phyloP scores from a whole-genome alignment of 2,329 filamentous ascomycete species.

The Monosporascus sp. region DNA sequence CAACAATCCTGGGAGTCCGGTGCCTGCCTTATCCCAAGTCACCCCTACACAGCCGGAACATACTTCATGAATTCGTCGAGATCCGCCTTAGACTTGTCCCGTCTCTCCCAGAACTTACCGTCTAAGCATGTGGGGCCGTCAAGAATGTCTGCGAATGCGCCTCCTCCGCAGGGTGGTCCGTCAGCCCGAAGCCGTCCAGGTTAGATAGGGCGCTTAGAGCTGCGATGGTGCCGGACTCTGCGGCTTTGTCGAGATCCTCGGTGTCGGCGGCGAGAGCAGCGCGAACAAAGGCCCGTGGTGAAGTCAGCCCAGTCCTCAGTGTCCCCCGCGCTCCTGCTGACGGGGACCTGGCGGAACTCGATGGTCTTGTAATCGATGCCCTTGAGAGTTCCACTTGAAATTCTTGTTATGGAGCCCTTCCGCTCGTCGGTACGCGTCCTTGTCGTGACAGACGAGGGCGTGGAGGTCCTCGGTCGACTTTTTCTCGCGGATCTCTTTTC shows the following conservation, averaged over 20 bases:
- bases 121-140: no score
- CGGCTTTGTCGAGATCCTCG: background rate
- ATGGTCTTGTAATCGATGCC: constrained; percentile 6
- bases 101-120: no score
- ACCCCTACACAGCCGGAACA: no score
- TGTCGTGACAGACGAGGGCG: constrained; percentile 3
- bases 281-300: background rate
- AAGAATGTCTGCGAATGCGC: no score
- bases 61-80: no score
- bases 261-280: background rate
- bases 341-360: constrained; percentile 10
- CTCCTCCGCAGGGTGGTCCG: no score
- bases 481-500: background rate
- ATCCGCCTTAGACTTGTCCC: no score
- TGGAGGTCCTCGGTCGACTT: background rate
- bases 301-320: constrained; percentile 5
- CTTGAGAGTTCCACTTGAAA: constrained; percentile 9
- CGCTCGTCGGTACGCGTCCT: background rate
- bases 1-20: no score
- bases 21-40: no score
- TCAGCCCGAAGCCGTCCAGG: no score
- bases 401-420: background rate
- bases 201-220: no score
- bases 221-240: no score
- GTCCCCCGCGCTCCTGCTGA: background rate